Percentiles rank a stretch among this genome's conserved stretches.
Conservation (phyloP, 1,284 basidiomycete genomes). For the Leccinum subatratum region DNA sequence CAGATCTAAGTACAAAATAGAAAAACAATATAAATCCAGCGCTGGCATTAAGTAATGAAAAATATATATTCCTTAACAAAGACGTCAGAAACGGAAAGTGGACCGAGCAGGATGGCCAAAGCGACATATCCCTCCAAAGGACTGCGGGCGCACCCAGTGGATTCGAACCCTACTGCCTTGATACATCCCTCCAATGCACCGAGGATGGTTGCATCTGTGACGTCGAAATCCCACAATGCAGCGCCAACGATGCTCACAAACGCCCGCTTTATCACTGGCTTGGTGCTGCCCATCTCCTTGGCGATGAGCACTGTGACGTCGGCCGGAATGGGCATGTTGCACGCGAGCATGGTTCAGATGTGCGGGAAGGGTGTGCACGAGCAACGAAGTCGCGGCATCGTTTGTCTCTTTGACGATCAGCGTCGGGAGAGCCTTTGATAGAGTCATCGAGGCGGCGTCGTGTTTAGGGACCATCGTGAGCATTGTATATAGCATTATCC, state of each 20-base stretch:
- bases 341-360: conserved; percentile 58
- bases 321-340: conserved; percentile 36
- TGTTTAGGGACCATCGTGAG: conserved; percentile 54
- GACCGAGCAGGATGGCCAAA: conserved; percentile 63
- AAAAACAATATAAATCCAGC: neutral
- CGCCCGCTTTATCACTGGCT: conserved; percentile 48
- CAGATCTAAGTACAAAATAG: neutral
- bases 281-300: conserved; percentile 64
- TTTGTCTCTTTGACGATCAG: conserved; percentile 77
- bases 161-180: conserved; percentile 57
- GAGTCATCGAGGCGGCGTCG: conserved; percentile 44
- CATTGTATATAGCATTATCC: conserved; percentile 78
- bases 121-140: conserved; percentile 83
- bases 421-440: conserved; percentile 53
- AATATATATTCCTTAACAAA: conserved; percentile 42
- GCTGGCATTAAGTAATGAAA: too few relatives aligned
- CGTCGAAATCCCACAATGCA: conserved; percentile 40
- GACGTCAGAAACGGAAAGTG: conserved; percentile 45
- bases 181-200: conserved; percentile 66
- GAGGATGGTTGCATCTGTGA: conserved; percentile 43
- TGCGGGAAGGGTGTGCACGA: conserved; percentile 50
- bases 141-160: conserved; percentile 53
- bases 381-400: conserved; percentile 55
- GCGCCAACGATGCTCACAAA: conserved; percentile 51
- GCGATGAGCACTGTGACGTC: conserved; percentile 48